Conservation (phyloP, 495 filamentous ascomycete species). For the Penicillium macrosclerotiorum region DNA sequence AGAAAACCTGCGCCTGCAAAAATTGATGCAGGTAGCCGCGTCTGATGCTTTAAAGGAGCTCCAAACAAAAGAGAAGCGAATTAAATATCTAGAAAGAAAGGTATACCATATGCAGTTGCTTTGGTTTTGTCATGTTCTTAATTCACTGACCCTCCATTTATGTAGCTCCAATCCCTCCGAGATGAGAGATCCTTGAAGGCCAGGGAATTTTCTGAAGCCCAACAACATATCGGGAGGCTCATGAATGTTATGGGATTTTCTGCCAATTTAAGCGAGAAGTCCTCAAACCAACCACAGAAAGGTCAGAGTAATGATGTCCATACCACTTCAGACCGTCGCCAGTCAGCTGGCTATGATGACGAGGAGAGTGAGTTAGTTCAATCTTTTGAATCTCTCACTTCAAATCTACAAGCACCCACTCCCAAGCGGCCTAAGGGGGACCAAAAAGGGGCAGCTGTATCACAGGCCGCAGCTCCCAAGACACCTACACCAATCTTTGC, state of each 20-base stretch:
- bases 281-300: conserved; percentile 21
- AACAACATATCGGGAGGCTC: conserved; percentile 46
- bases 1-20: conserved; percentile 24
- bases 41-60: conserved; percentile 27
- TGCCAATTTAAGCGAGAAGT: conserved; percentile 18
- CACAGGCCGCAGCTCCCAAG: conserved; percentile 1
- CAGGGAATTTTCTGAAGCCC: conserved; percentile 49
- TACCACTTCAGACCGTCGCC: conserved; percentile 9
- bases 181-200: conserved; percentile 42
- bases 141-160: not conserved
- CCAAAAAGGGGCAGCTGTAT: conserved; percentile 2
- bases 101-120: not conserved
- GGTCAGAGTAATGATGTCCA: conserved; percentile 12
- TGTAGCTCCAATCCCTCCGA: conserved; percentile 41
- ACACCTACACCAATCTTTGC: not conserved
- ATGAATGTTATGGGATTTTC: conserved; percentile 49
- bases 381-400: conserved; percentile 22
- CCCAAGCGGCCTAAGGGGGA: conserved; percentile 33
- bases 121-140: not conserved
- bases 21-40: conserved; percentile 24
- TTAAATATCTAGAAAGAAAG: conserved; percentile 42
- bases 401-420: conserved; percentile 18
- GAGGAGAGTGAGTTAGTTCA: conserved; percentile 19
- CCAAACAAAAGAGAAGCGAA: conserved; percentile 35
- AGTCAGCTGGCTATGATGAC: conserved; percentile 16